Evolutionary conservation across 495 filamentous ascomycete genomes (phyloP), one percentile per base, ranked within the genome.

Genomic region (Aspergillus ellipticus): DNA sequence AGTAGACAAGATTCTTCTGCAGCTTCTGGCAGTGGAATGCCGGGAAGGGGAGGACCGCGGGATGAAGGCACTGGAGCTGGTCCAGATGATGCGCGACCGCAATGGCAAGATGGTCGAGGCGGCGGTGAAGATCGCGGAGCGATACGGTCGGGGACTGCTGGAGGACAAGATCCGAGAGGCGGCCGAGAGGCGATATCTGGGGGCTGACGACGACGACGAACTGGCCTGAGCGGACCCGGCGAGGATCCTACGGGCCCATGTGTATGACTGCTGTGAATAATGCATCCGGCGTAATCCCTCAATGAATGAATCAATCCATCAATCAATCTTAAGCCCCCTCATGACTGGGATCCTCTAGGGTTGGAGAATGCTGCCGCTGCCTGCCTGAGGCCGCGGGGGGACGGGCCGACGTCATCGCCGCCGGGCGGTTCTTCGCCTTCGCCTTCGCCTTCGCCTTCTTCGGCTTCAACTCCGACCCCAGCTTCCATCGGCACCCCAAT

Each of bases 61-160:
- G 2, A 96, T 95, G 89, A 91, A 92, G 62, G 94, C 94, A 7
- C 74, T 98, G 26, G 95, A 98, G 71, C 70, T 90, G 39, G 92
- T 92, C 3, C 74, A 76, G 53, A 74, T 96, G 66, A 84, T 97
- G 85, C 77, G 78, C 37, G 90, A 96, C 68, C 74, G 82, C 37
- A 86, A 79, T 54, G 90, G 91, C 20, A 85, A 86, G 68, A 95
- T 95, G 89, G 65, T 93, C 19, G 90, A 94, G 66, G 87, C 88
- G 1, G 91, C 91, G 3, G 82, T 82, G 17, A 95, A 93, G 78
- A 78, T 97, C 37, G 92, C 92, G 5, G 82, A 84, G 60, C 72
- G 92, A 56, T 96, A 89, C 74, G 87, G 85, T 13, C 76, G 87
- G 46, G 81, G 81, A 42, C 80, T 96, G 22, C 69, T 97, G 61